phyloP scores from a whole-genome alignment of 208 protist genomes.

The Naegleria gruberi region DNA sequence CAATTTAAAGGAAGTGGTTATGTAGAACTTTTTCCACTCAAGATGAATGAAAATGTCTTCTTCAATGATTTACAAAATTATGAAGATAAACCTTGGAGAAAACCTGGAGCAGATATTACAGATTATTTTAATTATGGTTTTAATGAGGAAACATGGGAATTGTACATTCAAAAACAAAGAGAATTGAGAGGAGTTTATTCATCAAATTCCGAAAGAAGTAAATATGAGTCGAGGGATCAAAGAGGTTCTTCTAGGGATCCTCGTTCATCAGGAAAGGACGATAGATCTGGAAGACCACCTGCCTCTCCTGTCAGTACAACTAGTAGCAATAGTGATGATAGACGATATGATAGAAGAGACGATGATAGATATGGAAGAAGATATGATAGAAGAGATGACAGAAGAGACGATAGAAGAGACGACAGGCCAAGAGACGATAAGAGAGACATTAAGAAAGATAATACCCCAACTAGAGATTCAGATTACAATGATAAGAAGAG shows the following conservation, averaged over 20 bases:
- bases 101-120: constrained; percentile 40
- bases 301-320: not conserved
- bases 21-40: not conserved
- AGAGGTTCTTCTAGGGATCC: not conserved
- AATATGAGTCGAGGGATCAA: not conserved
- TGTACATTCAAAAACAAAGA: constrained; percentile 42
- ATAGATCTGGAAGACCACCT: not conserved
- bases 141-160: constrained; percentile 45
- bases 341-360: not conserved
- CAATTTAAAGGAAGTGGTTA: not conserved
- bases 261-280: not conserved
- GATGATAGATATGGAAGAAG: not conserved
- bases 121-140: constrained; percentile 58
- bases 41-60: constrained; percentile 19
- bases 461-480: not conserved
- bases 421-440: not conserved
- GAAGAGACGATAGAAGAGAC: not conserved
- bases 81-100: constrained; percentile 43
- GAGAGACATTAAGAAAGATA: not conserved
- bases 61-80: constrained; percentile 31
- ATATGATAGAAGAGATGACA: not conserved
- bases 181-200: constrained; percentile 29
- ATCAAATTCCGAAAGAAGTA: not conserved
- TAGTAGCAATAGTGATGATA: not conserved
- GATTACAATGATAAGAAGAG: not conserved